Conservation (phyloP, 257 asterid species). For the Solanum clarkiae region DNA sequence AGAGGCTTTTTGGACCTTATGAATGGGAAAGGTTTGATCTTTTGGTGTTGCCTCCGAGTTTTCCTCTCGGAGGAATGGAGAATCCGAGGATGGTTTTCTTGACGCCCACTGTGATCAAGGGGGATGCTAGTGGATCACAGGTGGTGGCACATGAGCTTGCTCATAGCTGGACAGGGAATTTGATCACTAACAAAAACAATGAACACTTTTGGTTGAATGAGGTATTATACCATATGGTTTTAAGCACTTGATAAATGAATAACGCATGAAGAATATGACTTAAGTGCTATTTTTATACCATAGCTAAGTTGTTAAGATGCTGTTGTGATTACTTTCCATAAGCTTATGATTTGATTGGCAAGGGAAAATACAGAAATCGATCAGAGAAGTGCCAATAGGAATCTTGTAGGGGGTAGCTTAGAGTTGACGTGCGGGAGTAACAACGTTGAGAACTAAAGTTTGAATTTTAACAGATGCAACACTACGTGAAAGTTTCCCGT, state of each 20-base stretch:
- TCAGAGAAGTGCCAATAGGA: not conserved
- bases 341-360: not conserved
- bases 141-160: constrained; percentile 98
- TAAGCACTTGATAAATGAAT: not conserved
- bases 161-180: constrained; percentile 97
- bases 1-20: constrained; percentile 74
- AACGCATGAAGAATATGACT: not conserved
- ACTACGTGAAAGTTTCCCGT: not conserved
- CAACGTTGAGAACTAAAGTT: not conserved
- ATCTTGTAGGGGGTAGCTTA: not conserved
- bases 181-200: constrained; percentile 89
- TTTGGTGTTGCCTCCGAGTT: constrained; percentile 93
- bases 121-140: constrained; percentile 78
- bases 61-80: constrained; percentile 97
- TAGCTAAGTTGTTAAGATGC: not conserved
- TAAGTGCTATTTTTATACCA: not conserved
- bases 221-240: constrained; percentile 25
- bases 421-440: not conserved
- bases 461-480: not conserved
- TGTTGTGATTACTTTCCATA: not conserved
- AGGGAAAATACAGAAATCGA: not conserved
- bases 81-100: constrained; percentile 90
- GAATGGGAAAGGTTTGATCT: constrained; percentile 98
- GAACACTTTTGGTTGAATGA: constrained; percentile 99
- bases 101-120: constrained; percentile 91